Evolutionary conservation across 1,284 basidiomycete genomes (phyloP), one percentile per base, ranked within the genome.

Genomic region (Ceratobasidium sp.): DNA sequence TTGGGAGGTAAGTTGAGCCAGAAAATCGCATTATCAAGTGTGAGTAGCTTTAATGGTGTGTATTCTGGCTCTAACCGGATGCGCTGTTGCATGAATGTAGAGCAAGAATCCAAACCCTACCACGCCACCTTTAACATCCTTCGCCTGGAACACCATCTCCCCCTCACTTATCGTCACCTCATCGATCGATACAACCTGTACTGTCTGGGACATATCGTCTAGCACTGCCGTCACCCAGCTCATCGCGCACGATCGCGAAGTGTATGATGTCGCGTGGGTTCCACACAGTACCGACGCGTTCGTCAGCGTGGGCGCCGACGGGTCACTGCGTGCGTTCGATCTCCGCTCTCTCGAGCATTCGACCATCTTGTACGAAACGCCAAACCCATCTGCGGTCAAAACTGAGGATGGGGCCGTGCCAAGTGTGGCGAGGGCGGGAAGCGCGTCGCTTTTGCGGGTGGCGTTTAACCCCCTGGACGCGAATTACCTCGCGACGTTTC

Each of bases 191-290:
- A 97, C 95, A 54, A 96, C 95, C 22, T 95, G 95, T 80, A 97
- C 95, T 0, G 91, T 97, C 39, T 96, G 97, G 97, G 98, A 99
- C 81, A 94, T 99, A 80, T 94, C 98, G 78, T 96, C 95, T 1
- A 89, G 91, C 22, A 91, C 93, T n/a, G 97, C 98, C 16, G 90
- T 99, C 79, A 99, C 98, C 0, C 98, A 99, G 82, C 89, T 96
- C 78, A 97, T 97, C 81, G 98, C 98, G 0, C 98, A 99, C 84
- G 98, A 99, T 85, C 90, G 95, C 61, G 98, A 98, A 81, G 98
- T 99, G 6, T 96, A 96, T 83, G 95, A 97, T 80, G 95, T 97
- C 63, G 96, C 95, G 51, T 98, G 98, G 97, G 89, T 98, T n/a
- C 98, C 98, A 1, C 90, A 92, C n/a, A 97, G 94, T 13, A 93